phyloP scores from a whole-genome alignment of 371 early-diverging fungal genomes.

The Mortierella sp. region DNA sequence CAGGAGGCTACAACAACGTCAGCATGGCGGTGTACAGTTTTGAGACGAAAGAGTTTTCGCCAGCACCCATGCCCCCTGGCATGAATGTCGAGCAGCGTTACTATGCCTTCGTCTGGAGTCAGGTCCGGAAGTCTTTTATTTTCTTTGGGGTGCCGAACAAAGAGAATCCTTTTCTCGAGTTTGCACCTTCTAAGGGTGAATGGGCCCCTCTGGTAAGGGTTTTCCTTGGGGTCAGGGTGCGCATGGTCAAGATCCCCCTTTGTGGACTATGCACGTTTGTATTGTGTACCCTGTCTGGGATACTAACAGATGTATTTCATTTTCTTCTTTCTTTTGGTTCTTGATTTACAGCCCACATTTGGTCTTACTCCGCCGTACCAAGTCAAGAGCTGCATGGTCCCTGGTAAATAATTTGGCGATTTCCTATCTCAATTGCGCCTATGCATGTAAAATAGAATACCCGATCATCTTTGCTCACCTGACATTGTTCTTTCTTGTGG shows the following conservation, averaged over 20 bases:
- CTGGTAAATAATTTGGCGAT: too few species aligned
- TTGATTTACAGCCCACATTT: neutral
- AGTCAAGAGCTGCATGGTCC: neutral
- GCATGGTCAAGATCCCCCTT: too few species aligned
- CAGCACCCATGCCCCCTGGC: neutral
- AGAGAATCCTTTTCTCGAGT: neutral
- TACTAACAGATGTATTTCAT: neutral
- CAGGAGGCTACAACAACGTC: neutral
- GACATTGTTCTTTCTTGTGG: too few species aligned
- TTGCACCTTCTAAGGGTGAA: neutral
- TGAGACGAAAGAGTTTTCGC: neutral
- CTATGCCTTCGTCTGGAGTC: neutral
- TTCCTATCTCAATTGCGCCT: too few species aligned
- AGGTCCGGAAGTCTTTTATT: neutral
- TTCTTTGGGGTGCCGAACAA: neutral
- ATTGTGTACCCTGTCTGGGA: neutral
- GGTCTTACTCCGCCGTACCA: neutral
- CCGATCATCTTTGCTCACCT: too few species aligned
- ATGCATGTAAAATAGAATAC: too few species aligned
- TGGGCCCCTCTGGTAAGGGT: neutral
- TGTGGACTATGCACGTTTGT: too few species aligned
- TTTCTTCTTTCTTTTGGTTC: neutral
- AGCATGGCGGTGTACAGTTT: neutral
- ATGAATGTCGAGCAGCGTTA: neutral
- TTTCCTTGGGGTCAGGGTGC: too few species aligned